These are phyloP conservation scores for Ceratocystiopsis minuta DNA, from an alignment of 2,329 filamentous ascomycete genomes.

Conservation along the genomic window DNA sequence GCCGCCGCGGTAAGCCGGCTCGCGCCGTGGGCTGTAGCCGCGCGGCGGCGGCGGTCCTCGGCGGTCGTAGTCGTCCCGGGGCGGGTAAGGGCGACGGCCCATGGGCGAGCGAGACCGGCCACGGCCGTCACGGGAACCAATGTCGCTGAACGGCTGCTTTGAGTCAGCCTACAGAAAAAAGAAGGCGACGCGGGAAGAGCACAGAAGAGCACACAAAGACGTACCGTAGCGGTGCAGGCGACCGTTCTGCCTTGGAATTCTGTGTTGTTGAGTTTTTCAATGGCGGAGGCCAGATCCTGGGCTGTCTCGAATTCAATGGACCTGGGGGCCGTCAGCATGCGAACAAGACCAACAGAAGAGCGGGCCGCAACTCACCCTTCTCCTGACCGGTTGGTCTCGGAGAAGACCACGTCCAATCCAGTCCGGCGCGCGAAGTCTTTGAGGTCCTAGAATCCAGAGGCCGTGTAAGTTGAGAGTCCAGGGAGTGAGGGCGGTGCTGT, in stretches of 20 bases:
- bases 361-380: slow-evolving; percentile 64
- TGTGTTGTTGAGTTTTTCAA: slow-evolving; percentile 83
- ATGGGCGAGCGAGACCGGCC: slow-evolving; percentile 65
- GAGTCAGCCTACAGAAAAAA: slow-evolving; percentile 7
- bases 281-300: slow-evolving; percentile 71
- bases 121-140: slow-evolving; percentile 47
- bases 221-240: slow-evolving; percentile 73
- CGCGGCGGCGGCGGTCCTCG: slow-evolving; percentile 49
- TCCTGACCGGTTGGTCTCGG: slow-evolving; percentile 81
- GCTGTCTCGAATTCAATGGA: slow-evolving; percentile 97
- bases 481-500: no score
- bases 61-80: slow-evolving; percentile 65
- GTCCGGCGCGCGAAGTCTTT: slow-evolving; percentile 98
- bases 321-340: slow-evolving; percentile 25
- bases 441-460: slow-evolving; percentile 54
- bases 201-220: slow-evolving; percentile 16
- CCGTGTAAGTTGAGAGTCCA: no score
- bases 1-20: slow-evolving; percentile 37
- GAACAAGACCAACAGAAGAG: slow-evolving; percentile 18
- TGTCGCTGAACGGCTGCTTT: slow-evolving; percentile 57
- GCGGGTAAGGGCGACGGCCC: slow-evolving; percentile 47
- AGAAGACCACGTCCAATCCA: slow-evolving; percentile 94
- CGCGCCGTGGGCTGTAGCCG: slow-evolving; percentile 67
- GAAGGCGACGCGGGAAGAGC: slow-evolving; percentile 7
- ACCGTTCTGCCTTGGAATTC: slow-evolving; percentile 87